Conservation (phyloP, 441 rosid genomes). For the Erodium moschatum region DNA sequence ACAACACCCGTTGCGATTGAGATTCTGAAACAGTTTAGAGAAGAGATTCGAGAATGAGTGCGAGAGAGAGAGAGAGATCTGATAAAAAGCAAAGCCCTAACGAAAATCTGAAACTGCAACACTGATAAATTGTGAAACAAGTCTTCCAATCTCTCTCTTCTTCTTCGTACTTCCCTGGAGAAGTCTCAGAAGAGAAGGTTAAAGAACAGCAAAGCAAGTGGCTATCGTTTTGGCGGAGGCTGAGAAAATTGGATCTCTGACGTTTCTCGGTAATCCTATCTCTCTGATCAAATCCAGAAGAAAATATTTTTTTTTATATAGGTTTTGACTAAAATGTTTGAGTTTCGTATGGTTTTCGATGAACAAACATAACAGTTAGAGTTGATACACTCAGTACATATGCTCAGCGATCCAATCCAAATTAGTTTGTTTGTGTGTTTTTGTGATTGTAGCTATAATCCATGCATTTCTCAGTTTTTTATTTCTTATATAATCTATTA, state of each 20-base stretch:
- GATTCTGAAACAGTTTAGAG: neutral
- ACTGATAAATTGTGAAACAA: slow-evolving; percentile 1
- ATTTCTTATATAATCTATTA: neutral
- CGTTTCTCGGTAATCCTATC: slow-evolving; percentile 3
- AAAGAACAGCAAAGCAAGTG: neutral
- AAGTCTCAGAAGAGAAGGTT: neutral
- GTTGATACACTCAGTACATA: neutral
- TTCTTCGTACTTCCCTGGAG: neutral
- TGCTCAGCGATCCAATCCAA: neutral
- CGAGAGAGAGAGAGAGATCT: neutral
- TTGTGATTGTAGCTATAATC: neutral
- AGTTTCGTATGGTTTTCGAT: neutral
- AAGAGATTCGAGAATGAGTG: neutral
- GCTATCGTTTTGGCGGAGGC: neutral
- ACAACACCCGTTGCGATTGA: neutral
- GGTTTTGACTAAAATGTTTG: neutral
- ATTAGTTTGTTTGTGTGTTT: neutral
- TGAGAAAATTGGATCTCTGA: slow-evolving; percentile 5
- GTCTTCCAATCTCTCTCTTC: neutral
- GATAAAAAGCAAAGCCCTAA: slow-evolving; percentile 2
- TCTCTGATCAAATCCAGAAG: neutral
- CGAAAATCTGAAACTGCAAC: neutral
- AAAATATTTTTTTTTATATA: neutral
- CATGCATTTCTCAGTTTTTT: neutral
- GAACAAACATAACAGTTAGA: neutral